phyloP scores from a whole-genome alignment of 2,329 filamentous ascomycete species.

The Teratosphaeria zuluensis region DNA sequence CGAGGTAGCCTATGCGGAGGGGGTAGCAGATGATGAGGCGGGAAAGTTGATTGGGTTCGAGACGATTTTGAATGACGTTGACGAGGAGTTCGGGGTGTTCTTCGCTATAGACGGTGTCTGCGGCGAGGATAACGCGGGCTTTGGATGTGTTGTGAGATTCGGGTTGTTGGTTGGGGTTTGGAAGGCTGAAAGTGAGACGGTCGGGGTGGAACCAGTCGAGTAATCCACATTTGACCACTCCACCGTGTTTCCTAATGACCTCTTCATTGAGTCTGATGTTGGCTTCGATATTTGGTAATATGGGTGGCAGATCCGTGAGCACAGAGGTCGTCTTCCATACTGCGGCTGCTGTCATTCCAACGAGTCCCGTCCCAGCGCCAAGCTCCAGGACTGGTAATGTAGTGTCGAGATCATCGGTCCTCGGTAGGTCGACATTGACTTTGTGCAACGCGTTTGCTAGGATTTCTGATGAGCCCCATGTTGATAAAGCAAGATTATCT shows the following conservation, averaged over 20 bases:
- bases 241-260: conserved; percentile 5
- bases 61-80: conserved; percentile 28
- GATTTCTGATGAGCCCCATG: conserved; percentile 30
- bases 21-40: conserved; percentile 32
- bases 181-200: background rate
- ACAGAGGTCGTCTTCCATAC: conserved; percentile 20
- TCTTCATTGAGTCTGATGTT: conserved; percentile 26
- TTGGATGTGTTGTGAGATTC: background rate
- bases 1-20: conserved; percentile 33
- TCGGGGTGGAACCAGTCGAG: conserved; percentile 31
- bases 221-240: conserved; percentile 16
- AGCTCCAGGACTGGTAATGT: conserved; percentile 25
- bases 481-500: conserved; percentile 29
- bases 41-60: conserved; percentile 20
- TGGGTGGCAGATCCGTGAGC: conserved; percentile 27
- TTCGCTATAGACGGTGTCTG: conserved; percentile 34
- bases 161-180: too few relatives aligned
- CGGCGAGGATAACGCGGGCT: conserved; percentile 31
- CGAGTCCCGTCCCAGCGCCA: conserved; percentile 30
- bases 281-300: conserved; percentile 23
- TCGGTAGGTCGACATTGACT: conserved; percentile 8
- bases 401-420: conserved; percentile 1
- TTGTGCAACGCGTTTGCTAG: conserved; percentile 27
- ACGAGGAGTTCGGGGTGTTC: conserved; percentile 32
- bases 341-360: conserved; percentile 26